A percentile compares a stretch with the other conserved stretches of the same genome.
Conservation (phyloP, 495 filamentous ascomycete species). For the Aspergillus panamensis region DNA sequence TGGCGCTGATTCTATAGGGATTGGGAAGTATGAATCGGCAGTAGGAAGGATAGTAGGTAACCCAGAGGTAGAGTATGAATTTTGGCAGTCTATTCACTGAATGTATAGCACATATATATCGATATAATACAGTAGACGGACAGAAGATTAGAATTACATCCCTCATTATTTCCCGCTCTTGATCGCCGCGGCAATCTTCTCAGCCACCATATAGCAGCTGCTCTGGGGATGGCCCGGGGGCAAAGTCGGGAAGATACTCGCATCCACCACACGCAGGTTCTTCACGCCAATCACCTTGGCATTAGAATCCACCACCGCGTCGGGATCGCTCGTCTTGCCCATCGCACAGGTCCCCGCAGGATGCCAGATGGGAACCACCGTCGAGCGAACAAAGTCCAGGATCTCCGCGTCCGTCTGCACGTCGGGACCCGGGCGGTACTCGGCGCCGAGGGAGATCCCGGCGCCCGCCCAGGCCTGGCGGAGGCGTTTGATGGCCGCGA, state of each 20-base stretch:
- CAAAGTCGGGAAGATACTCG: slow-evolving; percentile 43
- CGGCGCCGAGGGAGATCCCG: slow-evolving; percentile 20
- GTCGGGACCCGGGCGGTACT: slow-evolving; percentile 42
- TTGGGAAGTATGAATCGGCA: too few species aligned
- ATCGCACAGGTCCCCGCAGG: slow-evolving; percentile 51
- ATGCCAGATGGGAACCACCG: slow-evolving; percentile 48
- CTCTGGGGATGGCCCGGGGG: slow-evolving; percentile 12
- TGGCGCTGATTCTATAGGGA: too few species aligned
- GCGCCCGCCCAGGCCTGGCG: slow-evolving; percentile 22
- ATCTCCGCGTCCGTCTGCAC: slow-evolving; percentile 36
- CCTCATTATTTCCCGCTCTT: not conserved
- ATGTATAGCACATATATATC: not conserved
- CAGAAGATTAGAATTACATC: not conserved
- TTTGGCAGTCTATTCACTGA: too few species aligned
- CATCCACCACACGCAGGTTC: slow-evolving; percentile 57
- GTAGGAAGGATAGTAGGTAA: too few species aligned
- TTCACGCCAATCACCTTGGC: slow-evolving; percentile 49
- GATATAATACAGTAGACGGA: not conserved
- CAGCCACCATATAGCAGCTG: not conserved
- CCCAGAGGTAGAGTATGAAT: too few species aligned
- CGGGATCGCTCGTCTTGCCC: slow-evolving; percentile 44
- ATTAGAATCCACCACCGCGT: slow-evolving; percentile 52
- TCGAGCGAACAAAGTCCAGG: slow-evolving; percentile 42
- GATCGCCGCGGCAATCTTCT: not conserved
- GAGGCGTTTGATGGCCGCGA: slow-evolving; percentile 44